Evolutionary conservation across 768 basidiomycete species (phyloP), one percentile per base, ranked within the genome.

Genomic region (Lactarius vividus): DNA sequence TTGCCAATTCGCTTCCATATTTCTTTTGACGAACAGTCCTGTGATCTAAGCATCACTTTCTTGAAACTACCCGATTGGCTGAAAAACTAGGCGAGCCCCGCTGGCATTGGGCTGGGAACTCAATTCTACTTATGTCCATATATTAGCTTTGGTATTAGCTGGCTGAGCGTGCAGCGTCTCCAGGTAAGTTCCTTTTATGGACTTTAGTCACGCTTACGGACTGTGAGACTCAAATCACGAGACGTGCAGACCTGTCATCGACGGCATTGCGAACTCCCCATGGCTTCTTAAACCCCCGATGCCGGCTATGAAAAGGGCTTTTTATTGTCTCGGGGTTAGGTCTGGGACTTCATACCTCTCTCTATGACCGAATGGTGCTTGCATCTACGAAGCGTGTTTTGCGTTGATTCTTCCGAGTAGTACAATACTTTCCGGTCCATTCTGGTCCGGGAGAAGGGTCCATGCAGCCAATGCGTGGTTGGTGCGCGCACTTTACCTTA

Each of bases 401-500:
- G 16, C 44, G 26, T 56, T 61, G 57, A 33, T 46, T 37, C 39
- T 29, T 53, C 61, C 55, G 46, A 52, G 42, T 69, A 86, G 53
- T 54, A 7, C 18, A 29, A 20, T 29, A 31, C 53, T n/a, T 46
- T n/a, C 42, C n/a, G 52, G 52, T 28, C 52, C 13, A 54, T 29
- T 28, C 28, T 28, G 18, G 18, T 29, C 29, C 29, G 18, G 86
- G 74, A 85, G 87, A 84, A 88, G 86, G 82, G 87, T 84, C 75
- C 88, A 88, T 71, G 84, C 79, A 39, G 74, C 88, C 54, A 87
- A 88, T 71, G 85, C 86, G 0, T 87, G 85, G 86, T 88, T 86
- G 86, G 81, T 86, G 54, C 79, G 88, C 9, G 80, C 90, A 26
- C 85, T 88, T 73, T 90, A 89, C 74, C 85, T 84, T n/a, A 87